phyloP scores from a whole-genome alignment of 495 filamentous ascomycete species.

The Parathielavia hyrcaniae region DNA sequence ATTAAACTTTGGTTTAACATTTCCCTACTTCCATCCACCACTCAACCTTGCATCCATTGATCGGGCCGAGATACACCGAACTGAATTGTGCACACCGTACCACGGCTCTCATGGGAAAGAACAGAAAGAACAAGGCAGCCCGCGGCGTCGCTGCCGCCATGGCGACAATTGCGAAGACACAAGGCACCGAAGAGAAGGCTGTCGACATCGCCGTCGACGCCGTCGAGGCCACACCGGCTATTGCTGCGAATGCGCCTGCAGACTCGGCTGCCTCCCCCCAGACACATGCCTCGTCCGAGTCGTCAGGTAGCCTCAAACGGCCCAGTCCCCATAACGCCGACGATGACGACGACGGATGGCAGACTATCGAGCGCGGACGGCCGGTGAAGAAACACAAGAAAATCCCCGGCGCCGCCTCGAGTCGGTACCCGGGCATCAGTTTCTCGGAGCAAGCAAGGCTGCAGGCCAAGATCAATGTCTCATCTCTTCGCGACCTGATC shows the following conservation, averaged over 20 bases:
- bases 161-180: conserved; percentile 6
- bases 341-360: conserved; percentile 43
- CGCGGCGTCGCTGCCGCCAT: conserved; percentile 14
- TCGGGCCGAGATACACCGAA: not conserved
- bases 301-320: conserved; percentile 35
- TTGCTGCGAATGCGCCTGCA: not conserved
- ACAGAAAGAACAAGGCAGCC: conserved; percentile 24
- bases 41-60: not conserved
- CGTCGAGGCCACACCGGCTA: not conserved
- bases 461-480: conserved; percentile 67
- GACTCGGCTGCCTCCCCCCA: conserved; percentile 15
- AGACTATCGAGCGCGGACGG: conserved; percentile 44
- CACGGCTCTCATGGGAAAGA: conserved; percentile 25
- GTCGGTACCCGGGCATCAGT: conserved; percentile 66
- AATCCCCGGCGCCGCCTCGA: conserved; percentile 42
- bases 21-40: not conserved
- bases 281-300: conserved; percentile 18
- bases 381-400: conserved; percentile 55
- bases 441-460: conserved; percentile 61
- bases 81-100: not conserved
- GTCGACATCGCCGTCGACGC: not conserved
- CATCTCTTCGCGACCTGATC: conserved; percentile 70
- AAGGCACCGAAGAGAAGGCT: not conserved
- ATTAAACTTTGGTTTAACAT: not conserved
- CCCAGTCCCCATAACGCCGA: conserved; percentile 38